Evolutionary conservation across 805 yeast species (phyloP).

Genomic region (Ogataea chonburiensis): DNA sequence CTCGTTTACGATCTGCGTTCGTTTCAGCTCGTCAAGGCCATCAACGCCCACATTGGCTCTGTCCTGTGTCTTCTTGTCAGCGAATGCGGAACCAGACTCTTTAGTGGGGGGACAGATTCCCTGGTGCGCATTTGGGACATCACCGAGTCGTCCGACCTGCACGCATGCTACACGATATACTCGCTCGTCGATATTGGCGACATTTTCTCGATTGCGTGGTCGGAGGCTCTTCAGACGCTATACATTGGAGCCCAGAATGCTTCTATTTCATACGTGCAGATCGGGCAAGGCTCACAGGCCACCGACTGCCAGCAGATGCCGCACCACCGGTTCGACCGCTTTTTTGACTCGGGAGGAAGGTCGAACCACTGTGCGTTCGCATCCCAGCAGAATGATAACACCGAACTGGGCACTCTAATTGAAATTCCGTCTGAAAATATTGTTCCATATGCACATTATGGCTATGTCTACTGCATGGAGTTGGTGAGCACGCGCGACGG

Average conservation of each 20-base stretch:
- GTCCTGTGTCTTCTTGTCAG: slow-evolving; percentile 67
- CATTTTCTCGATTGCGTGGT: slow-evolving; percentile 79
- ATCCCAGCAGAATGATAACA: slow-evolving; percentile 17
- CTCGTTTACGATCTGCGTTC: slow-evolving; percentile 66
- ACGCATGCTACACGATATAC: slow-evolving; percentile 65
- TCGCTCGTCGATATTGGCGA: slow-evolving; percentile 90
- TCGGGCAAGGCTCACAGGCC: slow-evolving; percentile 24
- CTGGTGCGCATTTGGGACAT: slow-evolving; percentile 83
- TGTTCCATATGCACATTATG: slow-evolving; percentile 84
- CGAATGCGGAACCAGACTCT: slow-evolving; percentile 54
- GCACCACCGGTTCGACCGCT: slow-evolving; percentile 71
- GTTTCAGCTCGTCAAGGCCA: slow-evolving; percentile 51
- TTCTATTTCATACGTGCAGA: slow-evolving; percentile 68
- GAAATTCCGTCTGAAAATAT: slow-evolving; percentile 70
- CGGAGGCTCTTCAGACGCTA: slow-evolving; percentile 54
- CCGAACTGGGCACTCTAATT: slow-evolving; percentile 38
- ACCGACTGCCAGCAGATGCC: slow-evolving; percentile 45
- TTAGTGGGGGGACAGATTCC: slow-evolving; percentile 90
- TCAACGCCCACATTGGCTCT: slow-evolving; percentile 70
- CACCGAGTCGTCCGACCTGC: slow-evolving; percentile 26
- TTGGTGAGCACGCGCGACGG: slow-evolving; percentile 28
- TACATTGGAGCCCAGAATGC: slow-evolving; percentile 94
- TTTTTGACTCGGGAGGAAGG: slow-evolving; percentile 80
- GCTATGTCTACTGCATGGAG: slow-evolving; percentile 77
- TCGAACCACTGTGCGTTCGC: not conserved